Conservation (phyloP, 441 rosid genomes). For the Geranium incanum region DNA sequence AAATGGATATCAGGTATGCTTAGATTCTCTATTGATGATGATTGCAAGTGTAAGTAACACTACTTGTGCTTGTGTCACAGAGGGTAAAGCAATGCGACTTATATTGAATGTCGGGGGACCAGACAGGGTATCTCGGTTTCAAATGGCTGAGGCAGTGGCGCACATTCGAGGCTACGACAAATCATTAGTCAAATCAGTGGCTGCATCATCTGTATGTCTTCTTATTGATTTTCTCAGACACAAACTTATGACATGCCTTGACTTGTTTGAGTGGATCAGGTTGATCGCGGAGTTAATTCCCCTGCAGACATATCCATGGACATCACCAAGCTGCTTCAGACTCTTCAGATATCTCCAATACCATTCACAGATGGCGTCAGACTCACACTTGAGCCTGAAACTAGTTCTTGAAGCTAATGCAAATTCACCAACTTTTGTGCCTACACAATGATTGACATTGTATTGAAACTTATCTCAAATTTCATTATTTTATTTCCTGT, state of each 20-base stretch:
- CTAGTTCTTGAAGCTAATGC: background rate
- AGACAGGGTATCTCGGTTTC: conserved; percentile 70
- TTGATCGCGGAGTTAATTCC: conserved; percentile 63
- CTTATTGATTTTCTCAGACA: background rate
- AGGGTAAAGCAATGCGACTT: conserved; percentile 49
- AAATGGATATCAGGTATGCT: conserved; percentile 58
- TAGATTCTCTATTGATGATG: background rate
- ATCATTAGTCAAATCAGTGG: conserved; percentile 52
- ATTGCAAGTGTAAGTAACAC: background rate
- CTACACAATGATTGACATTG: no score
- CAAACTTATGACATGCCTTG: background rate
- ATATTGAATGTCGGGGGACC: conserved; percentile 77
- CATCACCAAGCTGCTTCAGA: conserved; percentile 50
- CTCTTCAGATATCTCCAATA: conserved; percentile 45
- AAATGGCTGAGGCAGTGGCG: conserved; percentile 81
- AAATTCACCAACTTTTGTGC: no score
- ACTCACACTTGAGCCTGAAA: conserved; percentile 46
- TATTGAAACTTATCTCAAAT: no score
- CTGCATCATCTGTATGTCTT: conserved; percentile 58
- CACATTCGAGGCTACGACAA: conserved; percentile 46
- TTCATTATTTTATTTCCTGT: no score
- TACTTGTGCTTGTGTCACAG: conserved; percentile 35
- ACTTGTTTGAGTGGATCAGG: conserved; percentile 30
- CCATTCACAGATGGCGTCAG: conserved; percentile 57
- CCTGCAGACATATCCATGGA: conserved; percentile 92